Conservation (phyloP, 805 yeast species). For the Metschnikowia orientalis region DNA sequence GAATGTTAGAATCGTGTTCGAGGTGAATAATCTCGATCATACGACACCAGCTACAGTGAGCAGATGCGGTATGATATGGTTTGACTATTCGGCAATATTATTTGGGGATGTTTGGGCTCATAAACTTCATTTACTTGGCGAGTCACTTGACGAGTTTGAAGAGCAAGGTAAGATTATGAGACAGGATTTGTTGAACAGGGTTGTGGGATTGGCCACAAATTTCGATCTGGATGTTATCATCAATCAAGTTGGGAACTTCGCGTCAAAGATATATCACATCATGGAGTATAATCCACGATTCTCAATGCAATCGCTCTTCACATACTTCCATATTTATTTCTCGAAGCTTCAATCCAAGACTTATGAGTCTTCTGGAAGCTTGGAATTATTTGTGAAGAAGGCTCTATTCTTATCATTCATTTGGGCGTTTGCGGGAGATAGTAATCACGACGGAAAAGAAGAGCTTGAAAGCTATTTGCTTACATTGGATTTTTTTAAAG, state of each 20-base stretch:
- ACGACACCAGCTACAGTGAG: constrained; percentile 92
- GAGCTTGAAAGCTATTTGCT: constrained; percentile 30
- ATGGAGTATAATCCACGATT: constrained; percentile 45
- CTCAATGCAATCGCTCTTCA: constrained; percentile 35
- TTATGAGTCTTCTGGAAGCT: constrained; percentile 19
- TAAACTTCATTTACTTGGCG: constrained; percentile 7
- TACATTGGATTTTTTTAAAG: constrained; percentile 15
- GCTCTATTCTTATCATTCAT: constrained; percentile 36
- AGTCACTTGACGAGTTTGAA: neutral
- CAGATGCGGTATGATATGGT: constrained; percentile 86
- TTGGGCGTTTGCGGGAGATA: constrained; percentile 69
- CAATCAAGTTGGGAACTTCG: constrained; percentile 19
- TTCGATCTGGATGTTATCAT: constrained; percentile 2
- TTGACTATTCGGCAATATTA: constrained; percentile 37
- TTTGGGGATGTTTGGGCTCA: constrained; percentile 16
- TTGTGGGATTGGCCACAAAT: constrained; percentile 7
- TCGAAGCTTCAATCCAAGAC: constrained; percentile 16
- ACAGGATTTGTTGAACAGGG: constrained; percentile 11
- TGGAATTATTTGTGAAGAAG: constrained; percentile 27
- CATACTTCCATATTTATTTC: constrained; percentile 37
- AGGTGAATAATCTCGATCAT: constrained; percentile 57
- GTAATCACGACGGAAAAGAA: constrained; percentile 34
- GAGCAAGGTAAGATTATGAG: constrained; percentile 6
- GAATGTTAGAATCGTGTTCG: constrained; percentile 67
- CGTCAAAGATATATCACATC: constrained; percentile 40